Evolutionary conservation across 192 early-diverging fungal species (phyloP), one percentile per base, ranked within the genome.

Genomic region (Coemansia aciculifera): DNA sequence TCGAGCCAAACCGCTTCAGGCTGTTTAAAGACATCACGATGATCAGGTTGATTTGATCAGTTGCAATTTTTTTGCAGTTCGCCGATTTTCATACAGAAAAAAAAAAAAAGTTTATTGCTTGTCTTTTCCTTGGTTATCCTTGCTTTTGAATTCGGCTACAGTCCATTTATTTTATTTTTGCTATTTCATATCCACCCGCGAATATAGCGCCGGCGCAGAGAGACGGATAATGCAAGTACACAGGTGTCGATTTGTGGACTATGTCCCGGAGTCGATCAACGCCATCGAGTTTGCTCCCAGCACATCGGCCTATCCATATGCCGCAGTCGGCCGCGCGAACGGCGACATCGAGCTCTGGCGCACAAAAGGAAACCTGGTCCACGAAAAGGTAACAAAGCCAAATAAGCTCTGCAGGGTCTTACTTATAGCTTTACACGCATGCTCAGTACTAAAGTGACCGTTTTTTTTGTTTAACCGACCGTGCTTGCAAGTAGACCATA

Each of bases 291-390:
- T 92, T 62, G 87, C 91, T 17, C 93, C 94, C 17, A 60, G 44
- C n/a, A 85, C 89, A 17, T 73, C 80, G 3, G 66, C 48, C 36
- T 68, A 46, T 21, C 78, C 82, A 5, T 64, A 85, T 19, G 51
- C 96, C 13, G 96, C 96, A 0, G 91, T 93, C 59, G 96, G 92
- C 34, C 83, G 96, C 56, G 91, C 87, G 27, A 96, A 96, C 74
- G 95, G 96, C 27, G 90, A 97, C 71, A 93, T 98, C 63, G 95
- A 98, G 80, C 79, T 98, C 57, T 97, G 94, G 94, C 88, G 89
- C 75, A 89, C 90, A 31, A 74, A 71, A 51, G 70, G 87, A 38
- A 83, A 85, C 31, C 90, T 90, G 84, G 84, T 87, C 37, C 78
- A 94, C 37, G 92, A 94, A 75, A 94, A 94, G 85, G 93, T 93